Percentiles rank a stretch among this genome's conserved stretches.
Evolutionary conservation across 768 basidiomycete species (phyloP).

Genomic region (Exidia glandulosa): DNA sequence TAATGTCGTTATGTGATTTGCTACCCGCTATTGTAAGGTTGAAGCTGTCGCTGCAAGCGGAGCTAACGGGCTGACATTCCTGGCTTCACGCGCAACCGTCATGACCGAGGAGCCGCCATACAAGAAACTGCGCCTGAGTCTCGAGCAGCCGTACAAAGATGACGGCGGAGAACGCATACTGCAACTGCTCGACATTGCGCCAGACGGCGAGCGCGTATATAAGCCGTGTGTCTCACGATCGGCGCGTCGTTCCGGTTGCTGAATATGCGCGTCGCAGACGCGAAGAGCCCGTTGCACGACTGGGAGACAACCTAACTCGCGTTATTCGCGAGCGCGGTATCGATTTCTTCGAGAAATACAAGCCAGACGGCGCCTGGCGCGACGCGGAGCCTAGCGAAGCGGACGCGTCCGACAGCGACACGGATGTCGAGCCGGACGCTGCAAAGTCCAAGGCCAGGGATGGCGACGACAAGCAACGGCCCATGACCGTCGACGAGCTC

Average conservation of each 20-base stretch:
- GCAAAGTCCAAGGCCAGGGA: conserved; percentile 15
- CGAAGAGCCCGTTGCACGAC: conserved; percentile 42
- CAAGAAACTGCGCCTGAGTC: conserved; percentile 52
- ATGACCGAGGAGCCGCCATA: conserved; percentile 37
- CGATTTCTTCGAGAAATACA: conserved; percentile 59
- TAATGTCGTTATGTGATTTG: too few species aligned
- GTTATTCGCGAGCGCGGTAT: conserved; percentile 64
- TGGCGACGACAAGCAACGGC: conserved; percentile 13
- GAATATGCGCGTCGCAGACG: conserved; percentile 13
- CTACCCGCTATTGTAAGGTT: too few species aligned
- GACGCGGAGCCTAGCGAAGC: conserved; percentile 12
- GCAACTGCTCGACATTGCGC: conserved; percentile 53
- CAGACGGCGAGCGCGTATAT: conserved; percentile 56
- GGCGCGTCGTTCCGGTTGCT: neutral
- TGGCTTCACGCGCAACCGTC: too few species aligned
- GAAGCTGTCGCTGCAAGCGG: too few species aligned
- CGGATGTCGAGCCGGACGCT: conserved; percentile 18
- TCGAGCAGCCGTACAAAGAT: conserved; percentile 75
- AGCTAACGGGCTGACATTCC: too few species aligned
- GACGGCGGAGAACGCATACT: conserved; percentile 56
- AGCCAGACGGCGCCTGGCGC: conserved; percentile 8
- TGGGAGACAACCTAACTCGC: conserved; percentile 56
- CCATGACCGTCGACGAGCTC: conserved; percentile 67
- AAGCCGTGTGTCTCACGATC: conserved; percentile 60
- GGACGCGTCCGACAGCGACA: conserved; percentile 18